Conservation (phyloP, 2,329 filamentous ascomycete species). For the Penicillium sp. region DNA sequence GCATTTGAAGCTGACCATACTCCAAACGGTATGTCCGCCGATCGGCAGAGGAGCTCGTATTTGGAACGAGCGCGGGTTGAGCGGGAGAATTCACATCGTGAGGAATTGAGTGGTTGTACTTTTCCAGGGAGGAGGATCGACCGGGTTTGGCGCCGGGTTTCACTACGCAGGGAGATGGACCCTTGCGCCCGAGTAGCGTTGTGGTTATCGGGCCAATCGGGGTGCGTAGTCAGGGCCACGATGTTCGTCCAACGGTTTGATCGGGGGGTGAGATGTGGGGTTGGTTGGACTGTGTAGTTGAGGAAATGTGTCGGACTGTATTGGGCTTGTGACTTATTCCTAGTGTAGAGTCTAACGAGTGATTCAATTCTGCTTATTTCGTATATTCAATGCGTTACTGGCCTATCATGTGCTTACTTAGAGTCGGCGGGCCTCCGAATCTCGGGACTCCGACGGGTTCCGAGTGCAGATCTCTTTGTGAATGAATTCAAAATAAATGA, state of each 20-base stretch:
- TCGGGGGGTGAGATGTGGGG: not conserved
- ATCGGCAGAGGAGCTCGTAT: conserved; percentile 4
- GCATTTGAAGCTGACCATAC: conserved; percentile 1
- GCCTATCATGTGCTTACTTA: not conserved
- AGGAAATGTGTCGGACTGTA: not conserved
- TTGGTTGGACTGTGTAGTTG: not conserved
- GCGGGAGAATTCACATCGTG: conserved; percentile 14
- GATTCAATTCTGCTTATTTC: not conserved
- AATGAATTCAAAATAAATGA: not conserved
- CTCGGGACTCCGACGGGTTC: not conserved
- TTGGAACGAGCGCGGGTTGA: conserved; percentile 4
- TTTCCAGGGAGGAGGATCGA: conserved; percentile 11
- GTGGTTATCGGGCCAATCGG: conserved; percentile 18
- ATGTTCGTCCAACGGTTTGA: conserved; percentile 7
- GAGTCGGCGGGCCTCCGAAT: not conserved
- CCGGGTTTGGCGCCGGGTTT: conserved; percentile 3
- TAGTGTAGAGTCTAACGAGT: not conserved
- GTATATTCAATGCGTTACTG: not conserved
- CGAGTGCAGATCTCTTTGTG: not conserved
- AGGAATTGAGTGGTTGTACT: conserved; percentile 16
- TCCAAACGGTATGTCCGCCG: conserved; percentile 16
- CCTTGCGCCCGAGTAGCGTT: not conserved
- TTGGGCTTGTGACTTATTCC: not conserved
- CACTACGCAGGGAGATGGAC: not conserved
- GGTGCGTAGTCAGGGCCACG: conserved; percentile 7